Evolutionary conservation across 768 basidiomycete genomes (phyloP).

Genomic region (Boletus reticulatus): DNA sequence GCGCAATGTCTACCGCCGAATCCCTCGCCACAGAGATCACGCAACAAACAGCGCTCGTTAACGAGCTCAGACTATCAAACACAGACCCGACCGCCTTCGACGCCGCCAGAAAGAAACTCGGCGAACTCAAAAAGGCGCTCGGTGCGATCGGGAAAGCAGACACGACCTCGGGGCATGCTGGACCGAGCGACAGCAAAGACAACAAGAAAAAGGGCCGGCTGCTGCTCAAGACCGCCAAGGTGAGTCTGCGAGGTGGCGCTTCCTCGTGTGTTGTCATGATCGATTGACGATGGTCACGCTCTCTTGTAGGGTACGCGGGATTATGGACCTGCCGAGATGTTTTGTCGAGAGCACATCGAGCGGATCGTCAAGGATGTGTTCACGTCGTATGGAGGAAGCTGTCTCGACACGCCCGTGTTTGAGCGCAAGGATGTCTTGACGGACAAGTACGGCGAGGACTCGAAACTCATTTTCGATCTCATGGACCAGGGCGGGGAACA

Average conservation of each 20-base stretch:
- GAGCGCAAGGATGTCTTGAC: constrained; percentile 95
- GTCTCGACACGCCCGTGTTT: constrained; percentile 97
- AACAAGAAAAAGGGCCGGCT: constrained; percentile 68
- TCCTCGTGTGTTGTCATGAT: constrained; percentile 3
- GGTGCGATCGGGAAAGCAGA: constrained; percentile 38
- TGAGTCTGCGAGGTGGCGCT: constrained; percentile 30
- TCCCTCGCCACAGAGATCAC: constrained; percentile 55
- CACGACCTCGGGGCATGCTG: constrained; percentile 34
- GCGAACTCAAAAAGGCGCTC: constrained; percentile 62
- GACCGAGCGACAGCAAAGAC: constrained; percentile 37
- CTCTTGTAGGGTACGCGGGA: constrained; percentile 84
- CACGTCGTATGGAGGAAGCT: constrained; percentile 82
- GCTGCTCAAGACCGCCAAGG: constrained; percentile 93
- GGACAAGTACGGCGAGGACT: constrained; percentile 97
- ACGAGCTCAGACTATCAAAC: constrained; percentile 57
- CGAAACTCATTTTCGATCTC: constrained; percentile 96
- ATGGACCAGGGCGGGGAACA: constrained; percentile 98
- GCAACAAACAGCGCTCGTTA: constrained; percentile 54
- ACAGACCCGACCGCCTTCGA: constrained; percentile 51
- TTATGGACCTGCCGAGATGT: constrained; percentile 90
- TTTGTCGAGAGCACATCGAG: constrained; percentile 89
- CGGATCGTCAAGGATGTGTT: constrained; percentile 85
- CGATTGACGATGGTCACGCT: neutral
- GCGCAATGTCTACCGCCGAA: constrained; percentile 41
- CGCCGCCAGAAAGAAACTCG: constrained; percentile 65